These are phyloP conservation scores for Fusarium euwallaceae DNA, from an alignment of 2,329 filamentous ascomycete species.

Conservation along the genomic window DNA sequence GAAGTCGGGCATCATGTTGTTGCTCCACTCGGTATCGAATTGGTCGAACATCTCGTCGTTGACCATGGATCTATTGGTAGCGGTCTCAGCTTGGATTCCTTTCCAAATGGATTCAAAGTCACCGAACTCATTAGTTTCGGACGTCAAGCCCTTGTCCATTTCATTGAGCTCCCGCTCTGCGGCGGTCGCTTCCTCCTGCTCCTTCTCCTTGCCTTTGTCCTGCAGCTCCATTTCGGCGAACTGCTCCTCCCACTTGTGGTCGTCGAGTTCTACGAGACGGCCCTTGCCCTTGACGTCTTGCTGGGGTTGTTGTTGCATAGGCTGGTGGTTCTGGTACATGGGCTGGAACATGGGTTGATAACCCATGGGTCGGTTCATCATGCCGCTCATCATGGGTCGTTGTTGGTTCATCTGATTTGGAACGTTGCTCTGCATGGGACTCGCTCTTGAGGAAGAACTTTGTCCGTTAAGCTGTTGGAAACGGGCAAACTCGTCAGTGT, in stretches of 20 bases:
- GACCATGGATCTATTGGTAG: conserved; percentile 77
- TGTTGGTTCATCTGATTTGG: conserved; percentile 65
- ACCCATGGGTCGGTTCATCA: conserved; percentile 66
- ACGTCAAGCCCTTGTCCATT: conserved; percentile 78
- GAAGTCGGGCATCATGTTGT: conserved; percentile 66
- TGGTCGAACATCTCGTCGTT: conserved; percentile 75
- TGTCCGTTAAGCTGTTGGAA: conserved; percentile 82
- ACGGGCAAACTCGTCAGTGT: conserved; percentile 85
- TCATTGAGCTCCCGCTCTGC: conserved; percentile 90
- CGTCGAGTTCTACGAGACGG: conserved; percentile 93
- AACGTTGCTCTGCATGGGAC: conserved; percentile 70
- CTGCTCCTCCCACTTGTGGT: conserved; percentile 95
- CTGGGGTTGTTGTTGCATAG: conserved; percentile 60
- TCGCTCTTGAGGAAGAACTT: conserved; percentile 63
- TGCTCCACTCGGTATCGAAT: conserved; percentile 85
- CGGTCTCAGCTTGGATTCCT: conserved; percentile 83
- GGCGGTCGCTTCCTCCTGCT: conserved; percentile 74
- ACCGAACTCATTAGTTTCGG: conserved; percentile 81
- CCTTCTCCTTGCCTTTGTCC: conserved; percentile 66
- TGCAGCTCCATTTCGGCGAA: conserved; percentile 88
- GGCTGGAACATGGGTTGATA: conserved; percentile 67
- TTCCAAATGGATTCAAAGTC: conserved; percentile 93
- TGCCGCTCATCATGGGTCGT: conserved; percentile 71
- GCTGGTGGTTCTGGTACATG: conserved; percentile 60
- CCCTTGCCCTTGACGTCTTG: conserved; percentile 82